Conservation (phyloP, 2,329 filamentous ascomycete genomes). For the Chalaropsis thielavioides region DNA sequence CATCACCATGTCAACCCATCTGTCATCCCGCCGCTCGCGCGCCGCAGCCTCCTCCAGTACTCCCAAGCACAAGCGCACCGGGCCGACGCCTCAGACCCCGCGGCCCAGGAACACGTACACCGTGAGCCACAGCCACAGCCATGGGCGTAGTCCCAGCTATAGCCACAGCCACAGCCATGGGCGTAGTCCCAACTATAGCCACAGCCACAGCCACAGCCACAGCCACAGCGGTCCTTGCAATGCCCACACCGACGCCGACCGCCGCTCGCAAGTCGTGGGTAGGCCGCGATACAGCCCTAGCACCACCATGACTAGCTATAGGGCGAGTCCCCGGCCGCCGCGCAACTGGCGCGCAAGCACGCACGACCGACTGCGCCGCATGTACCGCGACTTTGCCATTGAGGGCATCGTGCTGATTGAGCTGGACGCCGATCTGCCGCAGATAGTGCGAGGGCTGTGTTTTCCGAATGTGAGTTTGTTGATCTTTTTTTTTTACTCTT, state of each 20-base stretch:
- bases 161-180: background rate
- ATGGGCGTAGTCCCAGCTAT: background rate
- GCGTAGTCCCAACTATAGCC: background rate
- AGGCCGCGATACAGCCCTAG: background rate
- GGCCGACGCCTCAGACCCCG: background rate
- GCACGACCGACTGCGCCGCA: slow-evolving; percentile 1
- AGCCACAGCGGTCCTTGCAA: background rate
- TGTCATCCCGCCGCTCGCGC: background rate
- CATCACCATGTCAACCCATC: background rate
- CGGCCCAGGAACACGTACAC: background rate
- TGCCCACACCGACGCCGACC: background rate
- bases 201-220: background rate
- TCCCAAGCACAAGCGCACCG: background rate
- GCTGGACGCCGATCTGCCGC: slow-evolving; percentile 13
- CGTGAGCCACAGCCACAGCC: background rate
- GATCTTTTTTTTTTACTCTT: background rate
- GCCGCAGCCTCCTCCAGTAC: background rate
- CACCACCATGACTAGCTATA: background rate
- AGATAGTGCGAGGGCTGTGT: slow-evolving; percentile 13
- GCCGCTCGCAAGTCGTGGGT: background rate
- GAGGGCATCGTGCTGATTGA: slow-evolving; percentile 11
- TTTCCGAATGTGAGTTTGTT: slow-evolving; percentile 12
- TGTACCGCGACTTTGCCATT: slow-evolving; percentile 13
- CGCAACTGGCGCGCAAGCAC: background rate
- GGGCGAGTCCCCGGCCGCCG: background rate